A percentile compares a stretch with the other conserved stretches of the same genome.
These are phyloP conservation scores for Collybia sordida DNA, from an alignment of 768 basidiomycete genomes.

Conservation along the genomic window DNA sequence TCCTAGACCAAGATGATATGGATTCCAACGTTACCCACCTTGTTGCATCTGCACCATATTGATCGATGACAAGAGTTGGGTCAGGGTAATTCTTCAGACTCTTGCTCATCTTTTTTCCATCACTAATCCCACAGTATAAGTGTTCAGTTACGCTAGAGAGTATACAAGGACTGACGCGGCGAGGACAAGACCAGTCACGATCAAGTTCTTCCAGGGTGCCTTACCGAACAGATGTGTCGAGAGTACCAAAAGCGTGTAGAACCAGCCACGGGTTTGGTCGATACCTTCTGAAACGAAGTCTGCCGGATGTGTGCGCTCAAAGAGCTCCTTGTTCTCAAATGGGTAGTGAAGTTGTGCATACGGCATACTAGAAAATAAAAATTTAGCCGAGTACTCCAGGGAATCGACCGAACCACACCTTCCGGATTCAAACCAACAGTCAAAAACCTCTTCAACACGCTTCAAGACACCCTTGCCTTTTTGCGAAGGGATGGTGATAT, in stretches of 20 bases:
- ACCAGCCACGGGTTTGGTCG: constrained; percentile 99
- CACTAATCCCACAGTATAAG: constrained; percentile 40
- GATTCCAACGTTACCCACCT: constrained; percentile 52
- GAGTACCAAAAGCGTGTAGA: constrained; percentile 95
- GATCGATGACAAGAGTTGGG: constrained; percentile 85
- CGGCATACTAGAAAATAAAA: constrained; percentile 78
- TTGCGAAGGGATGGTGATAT: constrained; percentile 93
- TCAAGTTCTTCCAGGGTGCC: constrained; percentile 98
- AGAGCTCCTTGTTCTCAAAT: constrained; percentile 92
- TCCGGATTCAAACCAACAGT: constrained; percentile 99
- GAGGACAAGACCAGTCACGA: constrained; percentile 93
- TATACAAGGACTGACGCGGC: constrained; percentile 64
- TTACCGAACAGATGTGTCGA: constrained; percentile 92
- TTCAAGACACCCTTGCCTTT: constrained; percentile 82
- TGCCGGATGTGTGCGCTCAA: constrained; percentile 86
- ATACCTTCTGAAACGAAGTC: constrained; percentile 98
- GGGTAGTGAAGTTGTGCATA: constrained; percentile 98
- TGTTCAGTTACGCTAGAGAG: constrained; percentile 1
- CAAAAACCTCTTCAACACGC: constrained; percentile 97
- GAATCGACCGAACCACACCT: constrained; percentile 50
- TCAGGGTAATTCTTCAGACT: constrained; percentile 96
- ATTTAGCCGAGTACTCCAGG: background rate
- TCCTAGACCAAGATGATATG: background rate
- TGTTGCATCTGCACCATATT: constrained; percentile 94
- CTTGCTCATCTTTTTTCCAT: constrained; percentile 99